phyloP scores from a whole-genome alignment of 2,329 filamentous ascomycete genomes.

The Pestalotiopsis sp. region DNA sequence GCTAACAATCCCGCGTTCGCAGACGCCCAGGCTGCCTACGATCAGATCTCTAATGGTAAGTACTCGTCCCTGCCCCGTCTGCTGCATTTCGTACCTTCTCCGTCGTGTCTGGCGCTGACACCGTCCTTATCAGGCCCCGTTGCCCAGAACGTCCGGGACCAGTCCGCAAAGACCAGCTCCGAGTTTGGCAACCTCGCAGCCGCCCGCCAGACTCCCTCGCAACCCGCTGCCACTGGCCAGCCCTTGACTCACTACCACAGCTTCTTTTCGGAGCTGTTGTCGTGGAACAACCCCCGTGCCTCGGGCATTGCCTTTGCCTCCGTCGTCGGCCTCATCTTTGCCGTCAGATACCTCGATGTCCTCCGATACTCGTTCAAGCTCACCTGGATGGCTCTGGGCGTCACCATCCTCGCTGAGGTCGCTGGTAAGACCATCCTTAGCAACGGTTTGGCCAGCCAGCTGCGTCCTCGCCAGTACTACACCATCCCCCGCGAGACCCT shows the following conservation, averaged over 20 bases:
- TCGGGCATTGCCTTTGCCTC: constrained; percentile 67
- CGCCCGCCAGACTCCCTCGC: constrained; percentile 56
- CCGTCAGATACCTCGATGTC: constrained; percentile 67
- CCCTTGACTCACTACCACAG: constrained; percentile 72
- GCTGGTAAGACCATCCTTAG: constrained; percentile 63
- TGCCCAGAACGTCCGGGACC: constrained; percentile 60
- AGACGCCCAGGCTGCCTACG: constrained; percentile 55
- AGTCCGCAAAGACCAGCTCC: constrained; percentile 55
- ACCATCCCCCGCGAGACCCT: constrained; percentile 66
- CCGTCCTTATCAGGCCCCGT: constrained; percentile 51
- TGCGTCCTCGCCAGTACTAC: constrained; percentile 70
- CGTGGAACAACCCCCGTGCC: constrained; percentile 71
- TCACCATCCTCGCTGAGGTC: constrained; percentile 64
- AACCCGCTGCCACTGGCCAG: constrained; percentile 62
- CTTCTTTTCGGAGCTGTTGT: constrained; percentile 70
- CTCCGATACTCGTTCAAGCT: constrained; percentile 68
- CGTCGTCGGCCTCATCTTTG: constrained; percentile 62
- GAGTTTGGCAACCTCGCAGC: constrained; percentile 63
- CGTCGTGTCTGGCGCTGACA: neutral
- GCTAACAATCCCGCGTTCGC: constrained; percentile 13
- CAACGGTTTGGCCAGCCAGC: constrained; percentile 65
- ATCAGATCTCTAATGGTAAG: constrained; percentile 51
- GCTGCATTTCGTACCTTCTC: neutral
- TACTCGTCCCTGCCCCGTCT: constrained; percentile 7
- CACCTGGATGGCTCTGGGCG: constrained; percentile 63